These are phyloP conservation scores for Yamadazyma dushanensis DNA, from an alignment of 1,139 yeast species.

Conservation along the genomic window DNA sequence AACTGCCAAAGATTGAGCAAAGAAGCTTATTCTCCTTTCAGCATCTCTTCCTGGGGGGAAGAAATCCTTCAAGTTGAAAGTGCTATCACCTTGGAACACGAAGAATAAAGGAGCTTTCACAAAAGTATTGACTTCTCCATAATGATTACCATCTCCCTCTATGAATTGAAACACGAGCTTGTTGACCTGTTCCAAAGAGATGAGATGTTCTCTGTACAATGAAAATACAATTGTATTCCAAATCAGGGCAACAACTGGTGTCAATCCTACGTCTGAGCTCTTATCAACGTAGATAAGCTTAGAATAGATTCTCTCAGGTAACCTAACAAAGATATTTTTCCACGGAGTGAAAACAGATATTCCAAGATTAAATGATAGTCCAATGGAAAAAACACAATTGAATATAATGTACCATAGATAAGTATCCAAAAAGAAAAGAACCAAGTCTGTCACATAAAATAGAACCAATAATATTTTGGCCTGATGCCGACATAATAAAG, in stretches of 20 bases:
- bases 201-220: conserved; percentile 73
- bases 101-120: conserved; percentile 67
- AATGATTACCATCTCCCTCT: conserved; percentile 24
- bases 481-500: conserved; percentile 56
- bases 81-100: conserved; percentile 68
- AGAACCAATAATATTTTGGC: conserved; percentile 56
- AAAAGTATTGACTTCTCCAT: conserved; percentile 24
- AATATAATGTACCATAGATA: conserved; percentile 87
- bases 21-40: conserved; percentile 76
- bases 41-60: conserved; percentile 69
- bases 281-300: conserved; percentile 49
- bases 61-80: conserved; percentile 35
- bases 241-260: conserved; percentile 54
- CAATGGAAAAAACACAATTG: conserved; percentile 72
- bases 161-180: conserved; percentile 37
- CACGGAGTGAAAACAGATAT: conserved; percentile 85
- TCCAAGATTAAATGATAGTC: conserved; percentile 69
- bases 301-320: conserved; percentile 72
- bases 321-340: conserved; percentile 72
- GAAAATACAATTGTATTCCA: conserved; percentile 82
- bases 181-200: conserved; percentile 72
- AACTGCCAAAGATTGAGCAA: conserved; percentile 83
- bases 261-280: conserved; percentile 34
- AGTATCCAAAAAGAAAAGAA: conserved; percentile 79
- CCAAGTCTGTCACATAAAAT: conserved; percentile 64